Evolutionary conservation across 306 rosid genomes (phyloP).

Genomic region (Urtica urens): DNA sequence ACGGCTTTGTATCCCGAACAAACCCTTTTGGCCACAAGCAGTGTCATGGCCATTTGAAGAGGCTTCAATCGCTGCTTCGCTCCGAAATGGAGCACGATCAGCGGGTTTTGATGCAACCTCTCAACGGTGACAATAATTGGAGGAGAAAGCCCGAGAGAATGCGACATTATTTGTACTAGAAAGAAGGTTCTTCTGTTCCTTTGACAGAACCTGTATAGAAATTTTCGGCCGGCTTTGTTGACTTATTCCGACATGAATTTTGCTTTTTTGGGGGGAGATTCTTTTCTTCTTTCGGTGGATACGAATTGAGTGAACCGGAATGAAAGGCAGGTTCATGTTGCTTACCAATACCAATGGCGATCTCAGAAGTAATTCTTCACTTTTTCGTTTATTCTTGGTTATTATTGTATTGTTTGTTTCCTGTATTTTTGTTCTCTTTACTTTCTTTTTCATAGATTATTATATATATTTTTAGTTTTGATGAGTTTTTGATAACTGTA

Average conservation of each 20-base stretch:
- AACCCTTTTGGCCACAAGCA: constrained; percentile 47
- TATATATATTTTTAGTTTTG: constrained; percentile 1
- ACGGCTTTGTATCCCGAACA: not conserved
- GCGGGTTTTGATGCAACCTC: constrained; percentile 47
- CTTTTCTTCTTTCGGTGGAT: constrained; percentile 16
- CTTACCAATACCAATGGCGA: constrained; percentile 11
- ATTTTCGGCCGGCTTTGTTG: constrained; percentile 21
- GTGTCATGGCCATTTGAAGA: constrained; percentile 65
- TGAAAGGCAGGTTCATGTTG: constrained; percentile 11
- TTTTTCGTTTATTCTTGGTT: constrained; percentile 6
- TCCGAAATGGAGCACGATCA: constrained; percentile 56
- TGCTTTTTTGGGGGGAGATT: constrained; percentile 13
- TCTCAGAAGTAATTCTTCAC: constrained; percentile 3
- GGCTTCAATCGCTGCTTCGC: constrained; percentile 66
- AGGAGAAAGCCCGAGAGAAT: constrained; percentile 57
- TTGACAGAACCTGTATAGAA: constrained; percentile 46
- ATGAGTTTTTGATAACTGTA: constrained; percentile 6
- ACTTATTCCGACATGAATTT: constrained; percentile 6
- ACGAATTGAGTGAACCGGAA: constrained; percentile 30
- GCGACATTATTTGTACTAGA: constrained; percentile 40
- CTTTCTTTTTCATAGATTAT: not conserved
- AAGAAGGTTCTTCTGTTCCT: no score
- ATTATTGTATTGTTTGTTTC: constrained; percentile 12
- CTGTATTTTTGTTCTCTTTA: constrained; percentile 4
- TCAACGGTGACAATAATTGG: constrained; percentile 43